Evolutionary conservation across 768 basidiomycete species (phyloP), one percentile per base, ranked within the genome.

Genomic region (Peribolospora kevripleyi): DNA sequence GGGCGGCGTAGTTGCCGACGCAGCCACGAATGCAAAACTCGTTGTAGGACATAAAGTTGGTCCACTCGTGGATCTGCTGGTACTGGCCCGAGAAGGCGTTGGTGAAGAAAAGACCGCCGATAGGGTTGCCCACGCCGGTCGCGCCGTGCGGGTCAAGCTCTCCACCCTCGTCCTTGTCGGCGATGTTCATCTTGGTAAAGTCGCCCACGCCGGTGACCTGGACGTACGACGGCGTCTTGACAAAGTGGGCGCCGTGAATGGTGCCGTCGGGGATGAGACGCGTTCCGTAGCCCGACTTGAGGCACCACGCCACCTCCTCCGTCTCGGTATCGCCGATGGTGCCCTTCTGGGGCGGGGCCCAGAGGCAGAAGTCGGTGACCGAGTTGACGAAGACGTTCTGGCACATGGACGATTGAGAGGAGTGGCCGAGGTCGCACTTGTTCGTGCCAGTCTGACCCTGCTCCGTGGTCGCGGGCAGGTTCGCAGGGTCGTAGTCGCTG

Each of bases 61-160:
- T 82, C 84, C 84, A 85, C 63, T 84, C 78, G 60, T 76, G 72
- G 46, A 81, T 69, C 62, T 82, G 73, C 60, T 74, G 59, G 3
- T 75, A 59, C 50, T 67, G 14, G 43, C 57, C 61, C 46, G 45
- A 38, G 66, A 79, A 82, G n/a, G 77, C 79, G 57, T 55, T 73
- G 25, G 80, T 79, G 65, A 82, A 82, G n/a, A 84, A 77, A 46
- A 82, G 71, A 3, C 76, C 78, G 39, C 79, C 81, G 42, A 75
- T 73, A 14, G 63, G 63, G 58, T 62, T 45, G 43, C 43, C 43
- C 7, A 7, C 43, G 43, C 43, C 43, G 2, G 43, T 45, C 14
- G 49, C 43, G 5, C 49, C 48, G 50, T 55, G 54, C 4, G 50
- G 49, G 45, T 51, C 49, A 14, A 55, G 52, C 43, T 55, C 52